A percentile compares a stretch with the other conserved stretches of the same genome.
These are phyloP conservation scores for Martiniozyma abietophila DNA, from an alignment of 805 yeast genomes.

Conservation along the genomic window DNA sequence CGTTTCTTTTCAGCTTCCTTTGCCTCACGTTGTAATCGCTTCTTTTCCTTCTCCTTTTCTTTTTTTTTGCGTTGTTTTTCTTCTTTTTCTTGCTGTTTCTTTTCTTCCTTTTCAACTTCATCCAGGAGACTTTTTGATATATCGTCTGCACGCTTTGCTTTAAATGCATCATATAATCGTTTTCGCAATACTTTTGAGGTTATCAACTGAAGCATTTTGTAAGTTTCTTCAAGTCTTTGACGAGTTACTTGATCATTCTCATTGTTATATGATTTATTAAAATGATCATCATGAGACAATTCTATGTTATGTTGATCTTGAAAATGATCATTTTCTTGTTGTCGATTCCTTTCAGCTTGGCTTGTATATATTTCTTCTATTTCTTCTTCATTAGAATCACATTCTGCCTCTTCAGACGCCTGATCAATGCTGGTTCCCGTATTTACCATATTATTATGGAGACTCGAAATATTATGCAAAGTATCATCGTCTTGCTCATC, in stretches of 20 bases:
- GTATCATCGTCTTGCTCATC: conserved; percentile 23
- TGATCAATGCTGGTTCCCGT: conserved; percentile 1
- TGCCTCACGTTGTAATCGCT: conserved; percentile 49
- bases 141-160: conserved; percentile 74
- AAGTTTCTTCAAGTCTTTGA: conserved; percentile 64
- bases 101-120: conserved; percentile 64
- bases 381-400: conserved; percentile 9
- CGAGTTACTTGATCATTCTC: conserved; percentile 46
- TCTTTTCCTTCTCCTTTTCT: conserved; percentile 66
- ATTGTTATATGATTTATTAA: conserved; percentile 31
- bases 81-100: conserved; percentile 53
- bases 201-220: conserved; percentile 68
- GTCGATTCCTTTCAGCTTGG: conserved; percentile 9
- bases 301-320: conserved; percentile 18
- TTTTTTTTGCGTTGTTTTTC: conserved; percentile 55
- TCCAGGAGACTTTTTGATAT: conserved; percentile 50
- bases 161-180: conserved; percentile 65
- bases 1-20: conserved; percentile 49
- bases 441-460: neutral
- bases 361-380: no score
- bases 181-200: conserved; percentile 71
- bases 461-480: conserved; percentile 20
- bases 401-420: conserved; percentile 10
- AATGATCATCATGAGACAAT: conserved; percentile 19
- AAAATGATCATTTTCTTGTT: conserved; percentile 13